Base-by-base conservation (phyloP, 2,329 filamentous ascomycete genomes). In the Diplodia corticola region DNA sequence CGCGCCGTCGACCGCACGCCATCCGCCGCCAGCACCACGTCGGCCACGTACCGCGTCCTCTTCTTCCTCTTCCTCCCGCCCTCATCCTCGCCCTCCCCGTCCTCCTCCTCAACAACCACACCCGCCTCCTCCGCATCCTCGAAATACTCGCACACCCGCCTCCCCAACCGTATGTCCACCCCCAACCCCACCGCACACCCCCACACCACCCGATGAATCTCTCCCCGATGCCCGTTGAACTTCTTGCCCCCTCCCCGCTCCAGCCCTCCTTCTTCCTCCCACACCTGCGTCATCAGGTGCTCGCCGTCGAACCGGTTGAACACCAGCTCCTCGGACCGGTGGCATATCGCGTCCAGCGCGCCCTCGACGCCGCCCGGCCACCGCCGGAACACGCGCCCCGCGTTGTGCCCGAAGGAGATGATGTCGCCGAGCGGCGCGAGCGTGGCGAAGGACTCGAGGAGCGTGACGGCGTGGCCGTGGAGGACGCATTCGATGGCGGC, bases 401-500 rank as follows among this genome's bases (percentile, higher is more conserved):
- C 85, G 71, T 89, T 89, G 49, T 84, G 79, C 7, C 86, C 86
- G 69, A 88, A 88, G 9, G 82, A 85, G 70, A 88, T 88, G 69
- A 88, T 87, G 75, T 88, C 84, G 49, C 86, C 87, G 0, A 88
- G 81, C 1, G 78, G 75, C 66, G 86, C 88, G 44, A 88, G 81
- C 67, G 84, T 82, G 12, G 74, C 73, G 67, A 87, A 86, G 1
- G 80, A 79, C 69, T 88, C 86, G 69, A 87, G 85, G 51, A 89
- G 78, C 64, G 80, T 77, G 33, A 86, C 85, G 17, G 80, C 76
- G 71, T 88, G 86, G 5, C 86, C 87, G 68, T 88, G 84, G 12
- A 85, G 82, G 67, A 84, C 81, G 72, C 86, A 88, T 75, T 89
- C 87, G 69, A 89, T 86, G 46, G 86, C 86, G 10, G 85, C 84